phyloP scores from a whole-genome alignment of 148 eudicot genomes.

The Silene conica region DNA sequence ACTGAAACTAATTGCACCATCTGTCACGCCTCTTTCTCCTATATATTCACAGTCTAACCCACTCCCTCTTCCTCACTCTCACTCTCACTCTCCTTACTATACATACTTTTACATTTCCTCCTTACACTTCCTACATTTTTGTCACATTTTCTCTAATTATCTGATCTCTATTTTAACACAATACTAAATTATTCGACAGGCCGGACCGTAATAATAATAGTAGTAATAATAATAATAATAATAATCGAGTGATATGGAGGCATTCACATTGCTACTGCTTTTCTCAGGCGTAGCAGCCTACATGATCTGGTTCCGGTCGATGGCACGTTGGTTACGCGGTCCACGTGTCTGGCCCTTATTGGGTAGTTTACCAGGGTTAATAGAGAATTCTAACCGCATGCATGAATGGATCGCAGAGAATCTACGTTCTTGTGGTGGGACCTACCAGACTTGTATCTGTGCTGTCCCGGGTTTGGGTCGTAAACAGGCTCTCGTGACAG shows the following conservation, averaged over 20 bases:
- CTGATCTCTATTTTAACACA: background rate
- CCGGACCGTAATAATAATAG: too few relatives aligned
- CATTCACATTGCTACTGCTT: conserved; percentile 36
- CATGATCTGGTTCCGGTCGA: conserved; percentile 58
- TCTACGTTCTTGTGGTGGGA: conserved; percentile 74
- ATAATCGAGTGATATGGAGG: conserved; percentile 33
- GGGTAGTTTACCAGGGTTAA: conserved; percentile 76
- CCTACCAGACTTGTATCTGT: conserved; percentile 75
- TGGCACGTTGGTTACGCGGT: conserved; percentile 46
- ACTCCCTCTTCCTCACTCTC: conserved; percentile 15
- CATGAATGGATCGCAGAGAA: conserved; percentile 95
- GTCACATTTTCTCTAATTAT: background rate
- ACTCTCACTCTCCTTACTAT: background rate
- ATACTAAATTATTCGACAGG: too few relatives aligned
- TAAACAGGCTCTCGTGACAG: conserved; percentile 82
- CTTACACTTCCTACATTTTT: background rate
- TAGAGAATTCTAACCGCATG: conserved; percentile 55
- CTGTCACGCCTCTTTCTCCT: conserved; percentile 14
- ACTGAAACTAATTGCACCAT: conserved; percentile 41
- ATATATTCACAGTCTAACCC: conserved; percentile 18
- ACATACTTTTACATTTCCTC: background rate
- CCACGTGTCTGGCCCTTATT: conserved; percentile 83
- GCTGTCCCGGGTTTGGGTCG: conserved; percentile 65
- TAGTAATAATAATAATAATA: too few relatives aligned
- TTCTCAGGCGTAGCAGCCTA: conserved; percentile 42